Conservation (phyloP, 2,329 filamentous ascomycete genomes). For the Tolypocladium endophyticum region DNA sequence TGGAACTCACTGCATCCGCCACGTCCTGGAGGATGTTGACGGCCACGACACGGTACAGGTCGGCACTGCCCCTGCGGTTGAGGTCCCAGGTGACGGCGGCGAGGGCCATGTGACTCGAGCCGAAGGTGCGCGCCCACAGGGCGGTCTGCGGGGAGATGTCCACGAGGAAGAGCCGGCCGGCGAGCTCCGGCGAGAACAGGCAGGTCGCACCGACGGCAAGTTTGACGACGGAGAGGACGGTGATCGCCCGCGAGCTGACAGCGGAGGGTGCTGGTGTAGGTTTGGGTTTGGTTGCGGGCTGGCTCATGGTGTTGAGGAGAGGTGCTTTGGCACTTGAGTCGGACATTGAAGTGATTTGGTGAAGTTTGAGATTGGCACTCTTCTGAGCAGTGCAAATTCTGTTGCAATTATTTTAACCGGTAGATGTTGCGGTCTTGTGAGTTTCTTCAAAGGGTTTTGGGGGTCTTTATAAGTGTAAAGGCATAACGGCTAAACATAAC, state of each 20-base stretch:
- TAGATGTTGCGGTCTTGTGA: not conserved
- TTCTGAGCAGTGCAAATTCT: not conserved
- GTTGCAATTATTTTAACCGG: not conserved
- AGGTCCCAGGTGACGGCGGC: not conserved
- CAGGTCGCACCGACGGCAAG: not conserved
- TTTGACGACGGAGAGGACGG: not conserved
- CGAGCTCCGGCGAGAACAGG: not conserved
- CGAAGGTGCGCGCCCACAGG: not conserved
- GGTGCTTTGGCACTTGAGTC: not conserved
- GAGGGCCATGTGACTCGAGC: not conserved
- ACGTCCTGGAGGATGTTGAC: not conserved
- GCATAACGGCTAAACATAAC: not conserved
- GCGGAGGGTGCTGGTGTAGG: not conserved
- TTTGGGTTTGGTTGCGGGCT: not conserved
- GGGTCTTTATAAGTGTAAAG: not conserved
- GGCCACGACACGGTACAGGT: not conserved
- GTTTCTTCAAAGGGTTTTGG: not conserved
- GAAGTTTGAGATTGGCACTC: not conserved
- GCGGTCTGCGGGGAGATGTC: not conserved
- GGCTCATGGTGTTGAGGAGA: not conserved
- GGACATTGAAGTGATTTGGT: not conserved
- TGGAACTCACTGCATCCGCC: not conserved
- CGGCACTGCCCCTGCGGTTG: not conserved
- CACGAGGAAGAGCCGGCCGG: not conserved
- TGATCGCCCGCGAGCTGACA: not conserved